These are phyloP conservation scores for Microbotryum violaceum DNA, from an alignment of 1,284 basidiomycete species.

Conservation along the genomic window DNA sequence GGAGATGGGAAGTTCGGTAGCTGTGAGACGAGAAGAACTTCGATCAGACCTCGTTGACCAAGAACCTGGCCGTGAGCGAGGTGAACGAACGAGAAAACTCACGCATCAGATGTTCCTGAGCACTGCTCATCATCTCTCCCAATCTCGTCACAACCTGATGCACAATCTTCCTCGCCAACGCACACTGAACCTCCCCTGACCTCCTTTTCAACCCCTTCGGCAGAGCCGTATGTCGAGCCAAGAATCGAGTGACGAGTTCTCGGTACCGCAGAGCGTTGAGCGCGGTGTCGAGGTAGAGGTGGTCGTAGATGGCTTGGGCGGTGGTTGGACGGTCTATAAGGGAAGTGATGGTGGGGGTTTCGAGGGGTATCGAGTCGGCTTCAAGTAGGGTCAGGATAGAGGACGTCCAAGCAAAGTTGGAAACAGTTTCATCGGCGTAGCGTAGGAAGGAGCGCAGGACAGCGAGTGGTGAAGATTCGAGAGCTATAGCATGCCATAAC, in stretches of 20 bases:
- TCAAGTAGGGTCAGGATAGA: not conserved
- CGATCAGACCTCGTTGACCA: too few species aligned
- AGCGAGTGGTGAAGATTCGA: not conserved
- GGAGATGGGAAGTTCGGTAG: constrained; percentile 1
- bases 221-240: not conserved
- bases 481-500: not conserved
- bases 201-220: too few species aligned
- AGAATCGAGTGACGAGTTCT: constrained; percentile 4
- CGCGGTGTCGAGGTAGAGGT: not conserved
- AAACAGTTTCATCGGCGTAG: not conserved
- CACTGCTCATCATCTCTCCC: not conserved
- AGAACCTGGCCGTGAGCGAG: too few species aligned
- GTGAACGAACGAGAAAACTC: not conserved
- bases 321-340: too few species aligned
- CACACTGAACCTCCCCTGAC: too few species aligned
- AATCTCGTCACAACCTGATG: not conserved
- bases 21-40: too few species aligned
- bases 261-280: not conserved
- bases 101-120: not conserved
- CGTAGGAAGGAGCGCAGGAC: constrained; percentile 4
- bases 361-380: too few species aligned
- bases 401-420: not conserved
- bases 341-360: too few species aligned
- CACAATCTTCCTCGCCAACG: not conserved
- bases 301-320: too few species aligned